Percentiles rank a stretch among this genome's conserved stretches.
These are phyloP conservation scores for Ajuga chamaepitys DNA, from an alignment of 257 asterid species.

Conservation along the genomic window DNA sequence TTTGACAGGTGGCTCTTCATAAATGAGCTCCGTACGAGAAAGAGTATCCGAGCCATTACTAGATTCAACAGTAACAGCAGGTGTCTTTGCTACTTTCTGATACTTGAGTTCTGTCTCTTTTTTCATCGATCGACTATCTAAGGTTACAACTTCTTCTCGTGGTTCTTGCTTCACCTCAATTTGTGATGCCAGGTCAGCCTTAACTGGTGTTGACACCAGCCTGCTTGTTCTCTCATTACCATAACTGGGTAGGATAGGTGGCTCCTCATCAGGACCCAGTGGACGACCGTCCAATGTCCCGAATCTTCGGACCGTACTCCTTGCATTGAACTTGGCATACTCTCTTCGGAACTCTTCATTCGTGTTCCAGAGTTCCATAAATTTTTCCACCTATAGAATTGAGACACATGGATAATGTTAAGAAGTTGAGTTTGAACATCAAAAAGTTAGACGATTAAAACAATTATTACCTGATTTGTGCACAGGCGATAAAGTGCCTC, in stretches of 20 bases:
- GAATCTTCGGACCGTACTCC: constrained; percentile 69
- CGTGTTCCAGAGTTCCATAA: constrained; percentile 75
- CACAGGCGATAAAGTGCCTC: constrained; percentile 54
- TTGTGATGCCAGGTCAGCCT: constrained; percentile 22
- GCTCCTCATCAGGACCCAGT: constrained; percentile 80
- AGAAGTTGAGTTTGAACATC: background rate
- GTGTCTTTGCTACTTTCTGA: constrained; percentile 16
- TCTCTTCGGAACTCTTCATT: constrained; percentile 61
- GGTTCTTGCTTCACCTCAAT: constrained; percentile 30
- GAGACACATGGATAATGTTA: background rate
- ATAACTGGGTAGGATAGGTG: constrained; percentile 45
- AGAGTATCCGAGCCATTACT: constrained; percentile 22
- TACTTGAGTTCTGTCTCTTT: constrained; percentile 29
- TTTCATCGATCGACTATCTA: constrained; percentile 6
- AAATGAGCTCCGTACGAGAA: constrained; percentile 18
- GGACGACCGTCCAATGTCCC: constrained; percentile 90
- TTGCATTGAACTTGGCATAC: constrained; percentile 47
- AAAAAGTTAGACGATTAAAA: background rate
- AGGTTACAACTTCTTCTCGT: constrained; percentile 13
- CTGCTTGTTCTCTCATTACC: constrained; percentile 32
- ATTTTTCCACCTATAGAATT: constrained; percentile 46
- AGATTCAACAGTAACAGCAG: constrained; percentile 17
- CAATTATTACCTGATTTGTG: constrained; percentile 44
- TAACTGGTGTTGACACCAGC: constrained; percentile 22
- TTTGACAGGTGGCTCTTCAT: constrained; percentile 32